Evolutionary conservation across 805 yeast species (phyloP).

Genomic region (Candida golubevii): DNA sequence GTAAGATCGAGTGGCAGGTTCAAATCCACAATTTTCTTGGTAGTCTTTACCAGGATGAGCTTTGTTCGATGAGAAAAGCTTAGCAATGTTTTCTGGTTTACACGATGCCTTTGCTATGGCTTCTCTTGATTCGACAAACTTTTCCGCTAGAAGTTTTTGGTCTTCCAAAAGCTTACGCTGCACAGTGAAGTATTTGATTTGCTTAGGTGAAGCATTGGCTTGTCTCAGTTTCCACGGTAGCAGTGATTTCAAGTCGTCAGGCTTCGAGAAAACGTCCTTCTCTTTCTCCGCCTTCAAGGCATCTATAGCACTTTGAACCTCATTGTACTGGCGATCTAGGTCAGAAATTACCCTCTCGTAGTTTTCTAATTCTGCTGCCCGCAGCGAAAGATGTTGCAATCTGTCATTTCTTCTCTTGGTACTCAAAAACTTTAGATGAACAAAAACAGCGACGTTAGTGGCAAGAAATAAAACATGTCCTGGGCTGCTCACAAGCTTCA

Average conservation of each 20-base stretch:
- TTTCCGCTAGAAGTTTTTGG: conserved; percentile 1
- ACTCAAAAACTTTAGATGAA: conserved; percentile 13
- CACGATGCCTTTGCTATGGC: background rate
- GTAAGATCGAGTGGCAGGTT: conserved; percentile 1
- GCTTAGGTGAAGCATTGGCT: background rate
- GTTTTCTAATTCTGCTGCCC: conserved; percentile 13
- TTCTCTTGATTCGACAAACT: conserved; percentile 1
- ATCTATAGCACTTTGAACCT: conserved; percentile 9
- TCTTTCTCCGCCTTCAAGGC: conserved; percentile 5
- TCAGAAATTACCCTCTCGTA: conserved; percentile 14
- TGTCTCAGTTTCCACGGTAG: background rate
- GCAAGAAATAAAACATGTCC: conserved; percentile 16
- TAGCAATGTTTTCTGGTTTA: conserved; percentile 7
- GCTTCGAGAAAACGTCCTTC: background rate
- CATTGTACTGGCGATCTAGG: conserved; percentile 11
- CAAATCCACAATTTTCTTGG: background rate
- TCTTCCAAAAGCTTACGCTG: background rate
- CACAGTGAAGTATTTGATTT: background rate
- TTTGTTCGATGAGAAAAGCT: conserved; percentile 1
- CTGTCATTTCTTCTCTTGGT: conserved; percentile 8
- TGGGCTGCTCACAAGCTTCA: conserved; percentile 14
- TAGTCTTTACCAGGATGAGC: background rate
- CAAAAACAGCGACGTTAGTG: conserved; percentile 15
- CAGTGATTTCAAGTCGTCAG: background rate
- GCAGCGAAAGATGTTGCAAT: conserved; percentile 8